phyloP scores from a whole-genome alignment of 306 rosid species.

The Prunus fruticosa region DNA sequence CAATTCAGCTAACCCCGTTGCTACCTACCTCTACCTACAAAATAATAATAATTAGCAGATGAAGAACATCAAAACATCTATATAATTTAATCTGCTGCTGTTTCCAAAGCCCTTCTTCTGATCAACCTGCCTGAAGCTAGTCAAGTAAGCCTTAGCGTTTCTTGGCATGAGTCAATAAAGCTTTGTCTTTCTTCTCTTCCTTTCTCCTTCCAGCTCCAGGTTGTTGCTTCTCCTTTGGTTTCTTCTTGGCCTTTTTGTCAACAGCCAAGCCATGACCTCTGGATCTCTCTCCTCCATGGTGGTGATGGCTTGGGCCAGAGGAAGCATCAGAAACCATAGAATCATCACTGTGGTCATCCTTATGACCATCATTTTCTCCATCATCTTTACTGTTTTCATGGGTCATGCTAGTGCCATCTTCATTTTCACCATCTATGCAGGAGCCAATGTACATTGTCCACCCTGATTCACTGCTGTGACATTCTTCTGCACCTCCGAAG shows the following conservation, averaged over 20 bases:
- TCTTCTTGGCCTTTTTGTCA: neutral
- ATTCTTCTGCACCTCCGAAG: conserved; percentile 69
- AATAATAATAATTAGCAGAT: neutral
- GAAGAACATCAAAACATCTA: neutral
- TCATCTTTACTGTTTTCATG: conserved; percentile 17
- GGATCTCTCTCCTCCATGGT: conserved; percentile 14
- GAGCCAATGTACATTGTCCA: conserved; percentile 98
- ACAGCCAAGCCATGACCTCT: neutral
- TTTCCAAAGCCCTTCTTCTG: neutral
- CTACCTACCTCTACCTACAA: neutral
- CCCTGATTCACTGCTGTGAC: conserved; percentile 94
- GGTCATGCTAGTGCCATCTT: neutral
- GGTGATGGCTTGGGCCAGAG: conserved; percentile 63
- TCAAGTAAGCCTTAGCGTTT: neutral
- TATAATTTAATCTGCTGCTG: neutral
- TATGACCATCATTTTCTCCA: neutral
- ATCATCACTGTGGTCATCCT: conserved; percentile 71
- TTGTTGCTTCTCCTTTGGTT: neutral
- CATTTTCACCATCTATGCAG: conserved; percentile 34
- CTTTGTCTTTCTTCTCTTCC: neutral
- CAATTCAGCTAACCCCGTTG: neutral
- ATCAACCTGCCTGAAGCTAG: no score
- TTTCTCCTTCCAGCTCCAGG: neutral
- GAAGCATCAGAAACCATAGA: conserved; percentile 99
- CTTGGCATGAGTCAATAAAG: neutral